Percentiles rank a stretch among this genome's conserved stretches.
Evolutionary conservation across 169 alveolate species (phyloP).

Genomic region (Plasmodium gonderi): DNA sequence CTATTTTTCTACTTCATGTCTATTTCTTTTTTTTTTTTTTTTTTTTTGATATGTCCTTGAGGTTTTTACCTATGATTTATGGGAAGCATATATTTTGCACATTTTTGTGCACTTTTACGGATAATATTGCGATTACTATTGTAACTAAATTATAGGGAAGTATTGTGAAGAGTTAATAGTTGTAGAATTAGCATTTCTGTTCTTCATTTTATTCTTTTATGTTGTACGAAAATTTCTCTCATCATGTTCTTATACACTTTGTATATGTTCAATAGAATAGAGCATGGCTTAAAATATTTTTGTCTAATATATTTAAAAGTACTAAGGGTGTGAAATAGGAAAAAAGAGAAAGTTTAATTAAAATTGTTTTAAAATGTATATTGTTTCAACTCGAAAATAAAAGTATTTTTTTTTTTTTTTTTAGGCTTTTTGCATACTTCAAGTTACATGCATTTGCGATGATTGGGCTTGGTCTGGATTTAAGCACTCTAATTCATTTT

Average conservation of each 20-base stretch:
- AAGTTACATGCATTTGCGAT: not conserved
- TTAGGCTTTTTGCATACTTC: not conserved
- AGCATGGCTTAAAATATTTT: not conserved
- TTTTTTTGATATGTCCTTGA: not conserved
- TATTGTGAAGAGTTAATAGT: not conserved
- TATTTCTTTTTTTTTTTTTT: not conserved
- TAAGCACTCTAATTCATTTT: not conserved
- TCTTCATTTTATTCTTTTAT: not conserved
- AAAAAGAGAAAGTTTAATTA: not conserved
- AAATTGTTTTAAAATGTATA: slow-evolving; percentile 1
- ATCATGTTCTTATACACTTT: not conserved
- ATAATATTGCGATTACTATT: not conserved
- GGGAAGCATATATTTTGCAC: not conserved
- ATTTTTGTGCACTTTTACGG: not conserved
- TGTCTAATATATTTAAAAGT: not conserved
- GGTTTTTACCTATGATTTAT: not conserved
- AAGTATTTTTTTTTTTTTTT: not conserved
- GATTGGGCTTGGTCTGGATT: not conserved
- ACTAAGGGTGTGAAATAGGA: not conserved
- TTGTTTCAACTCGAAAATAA: not conserved
- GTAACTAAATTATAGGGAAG: too few species aligned
- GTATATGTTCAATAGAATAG: not conserved
- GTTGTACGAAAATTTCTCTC: not conserved
- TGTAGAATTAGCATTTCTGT: not conserved
- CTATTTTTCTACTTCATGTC: not conserved